Evolutionary conservation across 352 stramenopile species (phyloP).

Genomic region (Phytophthora kernoviae): DNA sequence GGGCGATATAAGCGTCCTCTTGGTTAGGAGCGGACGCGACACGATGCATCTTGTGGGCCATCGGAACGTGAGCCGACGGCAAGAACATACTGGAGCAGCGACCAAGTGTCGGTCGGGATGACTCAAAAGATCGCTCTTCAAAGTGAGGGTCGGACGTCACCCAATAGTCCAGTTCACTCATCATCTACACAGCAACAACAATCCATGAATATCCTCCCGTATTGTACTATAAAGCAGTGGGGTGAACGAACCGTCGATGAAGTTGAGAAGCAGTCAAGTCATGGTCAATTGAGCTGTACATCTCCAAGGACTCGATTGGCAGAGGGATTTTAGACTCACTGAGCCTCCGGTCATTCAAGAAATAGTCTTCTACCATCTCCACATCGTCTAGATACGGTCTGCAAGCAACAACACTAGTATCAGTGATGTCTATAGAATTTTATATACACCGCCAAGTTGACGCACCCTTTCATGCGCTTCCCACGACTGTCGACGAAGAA

Average conservation of each 20-base stretch:
- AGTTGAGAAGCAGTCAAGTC: slow-evolving; percentile 33
- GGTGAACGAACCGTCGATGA: slow-evolving; percentile 20
- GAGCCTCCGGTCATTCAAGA: slow-evolving; percentile 23
- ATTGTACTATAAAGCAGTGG: background rate
- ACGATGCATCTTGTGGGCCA: slow-evolving; percentile 30
- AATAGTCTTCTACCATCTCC: slow-evolving; percentile 69
- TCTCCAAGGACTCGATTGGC: slow-evolving; percentile 25
- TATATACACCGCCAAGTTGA: no score
- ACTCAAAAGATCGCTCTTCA: slow-evolving; percentile 24
- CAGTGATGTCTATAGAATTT: no score
- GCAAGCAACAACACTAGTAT: background rate
- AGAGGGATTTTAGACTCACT: background rate
- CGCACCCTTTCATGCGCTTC: slow-evolving; percentile 52
- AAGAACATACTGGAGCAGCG: slow-evolving; percentile 26
- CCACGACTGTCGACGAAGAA: slow-evolving; percentile 63
- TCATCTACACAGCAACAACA: slow-evolving; percentile 13
- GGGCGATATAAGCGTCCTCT: slow-evolving; percentile 10
- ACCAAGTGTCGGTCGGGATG: slow-evolving; percentile 8
- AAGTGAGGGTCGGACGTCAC: slow-evolving; percentile 26
- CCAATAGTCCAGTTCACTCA: slow-evolving; percentile 58
- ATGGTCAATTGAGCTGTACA: slow-evolving; percentile 25
- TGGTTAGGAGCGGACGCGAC: slow-evolving; percentile 17
- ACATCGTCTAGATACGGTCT: slow-evolving; percentile 53
- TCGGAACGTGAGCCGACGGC: slow-evolving; percentile 1
- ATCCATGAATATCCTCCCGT: background rate